Evolutionary conservation across 306 rosid genomes (phyloP).

Genomic region (Malus domestica): DNA sequence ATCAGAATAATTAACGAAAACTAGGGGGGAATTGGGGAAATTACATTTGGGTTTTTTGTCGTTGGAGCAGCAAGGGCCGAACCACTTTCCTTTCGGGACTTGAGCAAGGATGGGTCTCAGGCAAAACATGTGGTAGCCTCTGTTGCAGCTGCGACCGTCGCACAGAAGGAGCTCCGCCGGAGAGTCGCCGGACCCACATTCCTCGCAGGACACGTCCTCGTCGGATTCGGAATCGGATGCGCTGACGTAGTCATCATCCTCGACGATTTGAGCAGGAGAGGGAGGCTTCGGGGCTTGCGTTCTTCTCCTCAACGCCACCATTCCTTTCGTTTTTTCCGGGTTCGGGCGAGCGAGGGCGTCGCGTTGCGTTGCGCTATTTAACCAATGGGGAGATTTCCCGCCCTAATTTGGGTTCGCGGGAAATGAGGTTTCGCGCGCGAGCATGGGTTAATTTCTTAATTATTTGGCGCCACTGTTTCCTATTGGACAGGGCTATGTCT

Average conservation of each 20-base stretch:
- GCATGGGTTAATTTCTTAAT: background rate
- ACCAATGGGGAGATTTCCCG: conserved; percentile 15
- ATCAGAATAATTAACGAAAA: too few species aligned
- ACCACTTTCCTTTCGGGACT: conserved; percentile 74
- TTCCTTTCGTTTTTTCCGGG: background rate
- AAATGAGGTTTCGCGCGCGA: conserved; percentile 38
- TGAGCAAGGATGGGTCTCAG: conserved; percentile 58
- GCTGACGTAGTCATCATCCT: background rate
- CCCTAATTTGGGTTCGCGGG: conserved; percentile 31
- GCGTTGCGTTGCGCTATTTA: background rate
- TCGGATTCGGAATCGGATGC: conserved; percentile 15
- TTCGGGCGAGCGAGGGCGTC: background rate
- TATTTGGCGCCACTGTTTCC: background rate
- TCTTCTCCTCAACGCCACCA: conserved; percentile 37
- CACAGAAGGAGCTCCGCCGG: conserved; percentile 68
- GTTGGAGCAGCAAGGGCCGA: conserved; percentile 57
- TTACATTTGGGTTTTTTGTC: conserved; percentile 45
- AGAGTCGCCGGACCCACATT: conserved; percentile 52
- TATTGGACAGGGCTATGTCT: background rate
- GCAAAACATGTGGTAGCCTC: conserved; percentile 73
- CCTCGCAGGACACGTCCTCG: conserved; percentile 31
- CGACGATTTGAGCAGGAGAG: background rate
- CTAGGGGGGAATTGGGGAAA: background rate
- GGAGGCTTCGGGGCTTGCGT: conserved; percentile 50
- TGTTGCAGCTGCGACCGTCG: conserved; percentile 63